These are phyloP conservation scores for Scedosporium dehoogii DNA, from an alignment of 2,329 filamentous ascomycete species.

Conservation along the genomic window DNA sequence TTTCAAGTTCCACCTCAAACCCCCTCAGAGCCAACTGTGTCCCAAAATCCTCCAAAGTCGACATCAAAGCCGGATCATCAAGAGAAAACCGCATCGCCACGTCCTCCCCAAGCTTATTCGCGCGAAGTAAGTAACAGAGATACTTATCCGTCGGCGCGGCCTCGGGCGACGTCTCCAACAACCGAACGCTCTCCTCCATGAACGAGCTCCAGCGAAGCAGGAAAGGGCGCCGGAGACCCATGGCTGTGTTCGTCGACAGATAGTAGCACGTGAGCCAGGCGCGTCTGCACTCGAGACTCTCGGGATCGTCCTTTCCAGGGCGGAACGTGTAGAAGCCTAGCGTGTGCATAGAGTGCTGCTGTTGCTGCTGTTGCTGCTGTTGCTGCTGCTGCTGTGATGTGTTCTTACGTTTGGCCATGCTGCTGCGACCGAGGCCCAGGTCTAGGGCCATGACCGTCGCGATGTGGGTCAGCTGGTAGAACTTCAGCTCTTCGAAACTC, in stretches of 20 bases:
- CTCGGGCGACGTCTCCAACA: conserved; percentile 43
- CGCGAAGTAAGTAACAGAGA: conserved; percentile 49
- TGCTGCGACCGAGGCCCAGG: conserved; percentile 59
- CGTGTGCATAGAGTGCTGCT: not conserved
- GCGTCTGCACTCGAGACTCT: conserved; percentile 43
- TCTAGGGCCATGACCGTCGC: conserved; percentile 76
- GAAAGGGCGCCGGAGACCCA: conserved; percentile 51
- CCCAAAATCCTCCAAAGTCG: conserved; percentile 50
- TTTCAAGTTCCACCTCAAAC: conserved; percentile 55
- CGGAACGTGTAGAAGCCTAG: not conserved
- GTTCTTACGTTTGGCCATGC: conserved; percentile 11
- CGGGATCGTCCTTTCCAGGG: conserved; percentile 29
- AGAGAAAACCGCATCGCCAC: conserved; percentile 56
- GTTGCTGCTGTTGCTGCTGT: conserved; percentile 11
- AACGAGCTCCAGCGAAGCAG: conserved; percentile 51
- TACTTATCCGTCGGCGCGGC: conserved; percentile 46
- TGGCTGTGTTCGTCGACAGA: conserved; percentile 47
- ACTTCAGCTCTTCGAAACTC: conserved; percentile 77
- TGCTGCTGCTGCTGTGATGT: conserved; percentile 19
- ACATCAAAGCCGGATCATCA: conserved; percentile 48
- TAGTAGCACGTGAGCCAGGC: conserved; percentile 52
- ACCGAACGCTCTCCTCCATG: conserved; percentile 48
- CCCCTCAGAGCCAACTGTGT: conserved; percentile 54
- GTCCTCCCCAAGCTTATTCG: conserved; percentile 57
- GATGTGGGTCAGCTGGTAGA: conserved; percentile 78